A percentile compares a stretch with the other conserved stretches of the same genome.
Evolutionary conservation across 2,329 filamentous ascomycete species (phyloP).

Genomic region (Xenosphaeropsis pyriputrescens): DNA sequence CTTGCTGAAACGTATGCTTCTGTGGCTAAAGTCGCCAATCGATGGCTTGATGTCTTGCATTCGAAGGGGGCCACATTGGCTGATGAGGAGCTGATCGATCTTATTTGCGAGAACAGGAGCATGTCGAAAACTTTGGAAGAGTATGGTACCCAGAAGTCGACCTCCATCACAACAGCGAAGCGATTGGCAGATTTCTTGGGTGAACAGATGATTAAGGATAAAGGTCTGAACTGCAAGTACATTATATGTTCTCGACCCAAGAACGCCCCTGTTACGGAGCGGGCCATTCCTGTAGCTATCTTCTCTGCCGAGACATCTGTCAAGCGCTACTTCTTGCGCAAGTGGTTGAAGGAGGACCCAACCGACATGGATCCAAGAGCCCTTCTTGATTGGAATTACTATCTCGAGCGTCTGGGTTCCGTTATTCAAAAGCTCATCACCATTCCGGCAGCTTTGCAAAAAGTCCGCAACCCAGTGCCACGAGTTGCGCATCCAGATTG

Average conservation of each 20-base stretch:
- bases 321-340: slow-evolving; percentile 79
- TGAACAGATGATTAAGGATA: slow-evolving; percentile 98
- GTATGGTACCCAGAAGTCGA: slow-evolving; percentile 91
- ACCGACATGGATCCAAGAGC: slow-evolving; percentile 78
- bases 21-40: slow-evolving; percentile 88
- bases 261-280: slow-evolving; percentile 84
- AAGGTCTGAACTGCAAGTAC: slow-evolving; percentile 98
- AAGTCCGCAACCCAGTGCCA: slow-evolving; percentile 86
- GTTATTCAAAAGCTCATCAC: slow-evolving; percentile 99
- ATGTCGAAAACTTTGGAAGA: slow-evolving; percentile 97
- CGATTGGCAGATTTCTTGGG: slow-evolving; percentile 91
- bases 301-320: slow-evolving; percentile 86
- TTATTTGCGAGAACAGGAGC: slow-evolving; percentile 99
- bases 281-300: slow-evolving; percentile 89
- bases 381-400: slow-evolving; percentile 95
- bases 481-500: slow-evolving; percentile 91
- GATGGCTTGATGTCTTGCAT: slow-evolving; percentile 91
- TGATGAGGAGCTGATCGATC: slow-evolving; percentile 92
- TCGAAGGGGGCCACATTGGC: slow-evolving; percentile 79
- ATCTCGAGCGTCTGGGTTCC: slow-evolving; percentile 85
- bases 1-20: slow-evolving; percentile 79
- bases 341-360: slow-evolving; percentile 92
- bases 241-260: slow-evolving; percentile 85
- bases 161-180: slow-evolving; percentile 95
- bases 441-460: slow-evolving; percentile 91